phyloP scores from a whole-genome alignment of 495 filamentous ascomycete genomes.

The Hypomontagnella monticulosa region DNA sequence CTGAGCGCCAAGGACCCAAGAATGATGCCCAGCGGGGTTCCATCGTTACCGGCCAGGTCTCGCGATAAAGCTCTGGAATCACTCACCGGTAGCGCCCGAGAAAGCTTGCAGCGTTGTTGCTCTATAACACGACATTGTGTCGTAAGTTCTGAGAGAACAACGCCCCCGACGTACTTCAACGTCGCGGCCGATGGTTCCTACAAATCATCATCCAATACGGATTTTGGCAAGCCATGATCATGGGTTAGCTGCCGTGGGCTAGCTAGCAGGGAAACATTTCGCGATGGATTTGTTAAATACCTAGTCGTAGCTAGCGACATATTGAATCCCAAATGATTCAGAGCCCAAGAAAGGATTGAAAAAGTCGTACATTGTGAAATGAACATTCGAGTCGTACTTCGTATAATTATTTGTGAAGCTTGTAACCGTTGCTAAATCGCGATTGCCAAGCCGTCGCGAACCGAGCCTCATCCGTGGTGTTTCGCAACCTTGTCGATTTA shows the following conservation, averaged over 20 bases:
- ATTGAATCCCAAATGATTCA: conserved; percentile 26
- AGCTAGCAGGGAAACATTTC: conserved; percentile 19
- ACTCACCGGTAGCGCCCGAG: conserved; percentile 13
- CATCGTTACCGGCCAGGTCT: conserved; percentile 40
- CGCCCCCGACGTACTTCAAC: not conserved
- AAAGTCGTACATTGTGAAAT: not conserved
- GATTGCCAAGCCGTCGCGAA: not conserved
- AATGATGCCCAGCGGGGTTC: conserved; percentile 52
- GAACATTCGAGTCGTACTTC: too few relatives aligned
- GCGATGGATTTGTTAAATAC: conserved; percentile 27
- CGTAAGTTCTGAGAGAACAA: not conserved
- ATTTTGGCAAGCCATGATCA: conserved; percentile 15
- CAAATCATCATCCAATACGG: conserved; percentile 15
- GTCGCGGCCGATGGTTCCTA: not conserved
- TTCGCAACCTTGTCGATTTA: conserved; percentile 33
- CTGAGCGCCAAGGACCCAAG: conserved; percentile 53
- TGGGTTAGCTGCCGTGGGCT: conserved; percentile 8
- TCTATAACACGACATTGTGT: not conserved
- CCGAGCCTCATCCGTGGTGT: conserved; percentile 33
- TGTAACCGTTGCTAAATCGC: not conserved
- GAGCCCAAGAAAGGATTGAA: not conserved
- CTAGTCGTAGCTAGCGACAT: conserved; percentile 34
- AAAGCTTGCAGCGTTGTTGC: conserved; percentile 7
- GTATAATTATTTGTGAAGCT: too few relatives aligned
- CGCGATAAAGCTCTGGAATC: conserved; percentile 31